Percentiles rank a stretch among this genome's conserved stretches.
These are phyloP conservation scores for Russula ochroleuca DNA, from an alignment of 768 basidiomycete species.

Conservation along the genomic window DNA sequence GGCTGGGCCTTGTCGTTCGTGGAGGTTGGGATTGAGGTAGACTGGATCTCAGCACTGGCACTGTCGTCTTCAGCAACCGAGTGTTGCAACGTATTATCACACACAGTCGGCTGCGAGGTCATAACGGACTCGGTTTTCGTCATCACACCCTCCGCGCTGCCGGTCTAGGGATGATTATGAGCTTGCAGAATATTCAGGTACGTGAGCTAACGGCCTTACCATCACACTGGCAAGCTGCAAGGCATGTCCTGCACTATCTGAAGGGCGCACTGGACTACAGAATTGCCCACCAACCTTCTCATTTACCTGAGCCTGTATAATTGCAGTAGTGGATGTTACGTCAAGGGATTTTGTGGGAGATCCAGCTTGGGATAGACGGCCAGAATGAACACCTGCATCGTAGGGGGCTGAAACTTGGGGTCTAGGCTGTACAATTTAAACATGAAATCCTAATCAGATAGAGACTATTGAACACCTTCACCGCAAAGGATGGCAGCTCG, in stretches of 20 bases:
- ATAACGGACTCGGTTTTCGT: not conserved
- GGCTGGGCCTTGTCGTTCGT: not conserved
- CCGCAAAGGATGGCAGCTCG: not conserved
- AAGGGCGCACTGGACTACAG: no score
- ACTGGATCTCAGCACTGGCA: not conserved
- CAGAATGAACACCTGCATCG: not conserved
- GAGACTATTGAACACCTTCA: not conserved
- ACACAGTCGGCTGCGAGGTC: not conserved
- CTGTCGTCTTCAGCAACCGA: not conserved
- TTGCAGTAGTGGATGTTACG: not conserved
- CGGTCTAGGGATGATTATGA: not conserved
- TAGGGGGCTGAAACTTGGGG: no score
- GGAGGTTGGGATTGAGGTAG: not conserved
- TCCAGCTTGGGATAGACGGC: not conserved
- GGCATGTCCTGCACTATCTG: no score
- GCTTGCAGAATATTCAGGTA: not conserved
- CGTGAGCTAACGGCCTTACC: not conserved
- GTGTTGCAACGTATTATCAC: not conserved
- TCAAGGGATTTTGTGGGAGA: not conserved
- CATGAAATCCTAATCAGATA: not conserved
- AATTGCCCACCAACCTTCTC: no score
- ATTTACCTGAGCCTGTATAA: not conserved
- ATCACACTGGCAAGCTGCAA: no score
- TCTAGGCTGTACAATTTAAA: slow-evolving; percentile 3
- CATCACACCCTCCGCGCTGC: not conserved